Percentiles rank a stretch among this genome's conserved stretches.
Evolutionary conservation across 371 early-diverging fungal species (phyloP).

Genomic region (Dichotomocladium elegans): DNA sequence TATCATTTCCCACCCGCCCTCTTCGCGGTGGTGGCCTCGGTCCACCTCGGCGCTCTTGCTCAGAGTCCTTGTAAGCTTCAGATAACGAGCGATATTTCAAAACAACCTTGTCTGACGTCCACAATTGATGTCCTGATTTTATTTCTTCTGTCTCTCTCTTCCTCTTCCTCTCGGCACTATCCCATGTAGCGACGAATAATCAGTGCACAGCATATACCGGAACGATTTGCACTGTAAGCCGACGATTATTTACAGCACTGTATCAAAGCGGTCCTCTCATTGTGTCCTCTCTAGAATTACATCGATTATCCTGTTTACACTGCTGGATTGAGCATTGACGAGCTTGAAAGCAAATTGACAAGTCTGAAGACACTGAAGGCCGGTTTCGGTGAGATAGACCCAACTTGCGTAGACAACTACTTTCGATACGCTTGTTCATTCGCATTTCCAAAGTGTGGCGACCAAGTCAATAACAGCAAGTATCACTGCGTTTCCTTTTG

Average conservation of each 20-base stretch:
- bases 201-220: slow-evolving; percentile 7
- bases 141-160: not conserved
- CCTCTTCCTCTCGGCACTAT: not conserved
- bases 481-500: not conserved
- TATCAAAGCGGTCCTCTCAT: not conserved
- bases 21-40: too few relatives aligned
- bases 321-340: slow-evolving; percentile 10
- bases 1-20: not conserved
- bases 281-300: slow-evolving; percentile 17
- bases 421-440: slow-evolving; percentile 38
- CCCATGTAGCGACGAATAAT: not conserved
- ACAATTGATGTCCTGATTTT: not conserved
- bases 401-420: slow-evolving; percentile 36
- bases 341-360: slow-evolving; percentile 20
- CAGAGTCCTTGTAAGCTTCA: not conserved
- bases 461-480: slow-evolving; percentile 8
- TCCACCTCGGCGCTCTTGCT: not conserved
- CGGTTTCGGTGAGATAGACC: slow-evolving; percentile 13
- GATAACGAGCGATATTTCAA: not conserved
- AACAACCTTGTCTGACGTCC: not conserved
- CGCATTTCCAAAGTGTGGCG: slow-evolving; percentile 31
- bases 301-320: slow-evolving; percentile 32
- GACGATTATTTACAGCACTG: not conserved
- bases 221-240: slow-evolving; percentile 9
- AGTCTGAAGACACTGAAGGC: slow-evolving; percentile 5